Evolutionary conservation across 2,329 filamentous ascomycete genomes (phyloP).

Genomic region (Aspergillus ochraceus): DNA sequence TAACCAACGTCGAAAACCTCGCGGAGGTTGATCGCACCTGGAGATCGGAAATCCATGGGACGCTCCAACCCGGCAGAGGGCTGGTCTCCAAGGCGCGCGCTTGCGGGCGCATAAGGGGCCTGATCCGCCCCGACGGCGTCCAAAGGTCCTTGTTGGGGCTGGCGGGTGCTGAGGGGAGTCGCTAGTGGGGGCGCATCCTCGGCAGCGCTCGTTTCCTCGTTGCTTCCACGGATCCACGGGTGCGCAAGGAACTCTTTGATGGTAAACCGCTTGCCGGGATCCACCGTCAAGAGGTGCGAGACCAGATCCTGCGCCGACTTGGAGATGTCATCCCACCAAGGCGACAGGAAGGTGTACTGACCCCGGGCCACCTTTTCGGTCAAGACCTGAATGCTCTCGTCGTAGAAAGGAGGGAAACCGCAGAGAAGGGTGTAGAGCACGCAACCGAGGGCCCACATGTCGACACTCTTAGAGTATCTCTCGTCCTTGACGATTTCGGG

Average conservation of each 20-base stretch:
- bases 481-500: constrained; percentile 99
- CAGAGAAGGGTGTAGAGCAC: constrained; percentile 96
- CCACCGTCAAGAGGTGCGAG: constrained; percentile 87
- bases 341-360: constrained; percentile 95
- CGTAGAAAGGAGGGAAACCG: constrained; percentile 97
- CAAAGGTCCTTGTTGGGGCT: constrained; percentile 58
- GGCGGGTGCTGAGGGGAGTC: constrained; percentile 60
- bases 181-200: constrained; percentile 71
- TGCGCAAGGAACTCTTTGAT: constrained; percentile 93
- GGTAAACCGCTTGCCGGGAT: constrained; percentile 91
- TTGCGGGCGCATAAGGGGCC: constrained; percentile 46
- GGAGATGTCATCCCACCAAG: constrained; percentile 99
- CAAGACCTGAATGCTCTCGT: constrained; percentile 94
- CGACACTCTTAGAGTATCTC: constrained; percentile 95
- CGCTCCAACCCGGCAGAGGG: constrained; percentile 58
- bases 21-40: constrained; percentile 89
- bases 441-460: constrained; percentile 98
- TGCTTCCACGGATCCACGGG: constrained; percentile 80
- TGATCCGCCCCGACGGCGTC: constrained; percentile 48
- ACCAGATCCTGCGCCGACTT: constrained; percentile 93
- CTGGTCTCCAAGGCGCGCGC: constrained; percentile 57
- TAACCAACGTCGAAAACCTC: constrained; percentile 99
- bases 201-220: constrained; percentile 67
- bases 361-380: constrained; percentile 97
- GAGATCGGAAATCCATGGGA: constrained; percentile 89